Evolutionary conservation across 768 basidiomycete genomes (phyloP), one percentile per base, ranked within the genome.

Genomic region (Gloeopeniophorella convolvens): DNA sequence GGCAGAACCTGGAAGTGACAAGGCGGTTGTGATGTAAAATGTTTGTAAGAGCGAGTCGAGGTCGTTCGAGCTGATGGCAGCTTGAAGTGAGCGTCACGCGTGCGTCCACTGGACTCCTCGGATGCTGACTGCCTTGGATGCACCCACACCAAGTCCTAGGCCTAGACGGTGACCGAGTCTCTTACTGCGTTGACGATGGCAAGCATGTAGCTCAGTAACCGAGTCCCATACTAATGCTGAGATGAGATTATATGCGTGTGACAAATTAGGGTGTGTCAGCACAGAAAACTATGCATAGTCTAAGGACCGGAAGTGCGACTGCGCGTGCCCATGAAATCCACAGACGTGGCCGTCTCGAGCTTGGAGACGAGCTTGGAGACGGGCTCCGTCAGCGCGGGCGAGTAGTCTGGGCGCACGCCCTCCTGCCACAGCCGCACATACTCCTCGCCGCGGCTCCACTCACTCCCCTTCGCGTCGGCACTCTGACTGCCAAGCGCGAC

Each of bases 341-440:
- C 13, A 42, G 34, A 28, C 13, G n/a, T 18, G 12, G 32, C 15
- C 23, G n/a, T n/a, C 10, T 45, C 24, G 4, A 26, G 27, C 52
- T 16, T 42, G 39, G 41, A 49, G 13, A 21, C 24, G n/a, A 20
- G 21, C 21, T 44, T 8, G 1, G 23, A 4, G 12, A 59, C 31
- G 16, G 57, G 56, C 37, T 75, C 68, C 13, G 78, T 78, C 56
- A 81, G 57, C 5, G 69, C 67, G 26, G 80, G 78, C 26, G 79
- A 72, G 65, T 88, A 89, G 41, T 75, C 74, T 10, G 86, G 85
- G 47, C 79, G 72, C 15, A 80, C 66, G 24, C 85, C 85, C 36
- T 81, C 72, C 65, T 80, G 80, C 80, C 86, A 89, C 59, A 86
- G 64, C 53, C 76, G 73, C 46, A 81, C 72, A 63, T 91, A 91